phyloP scores from a whole-genome alignment of 768 basidiomycete genomes.

The Trametes cinnabarina region DNA sequence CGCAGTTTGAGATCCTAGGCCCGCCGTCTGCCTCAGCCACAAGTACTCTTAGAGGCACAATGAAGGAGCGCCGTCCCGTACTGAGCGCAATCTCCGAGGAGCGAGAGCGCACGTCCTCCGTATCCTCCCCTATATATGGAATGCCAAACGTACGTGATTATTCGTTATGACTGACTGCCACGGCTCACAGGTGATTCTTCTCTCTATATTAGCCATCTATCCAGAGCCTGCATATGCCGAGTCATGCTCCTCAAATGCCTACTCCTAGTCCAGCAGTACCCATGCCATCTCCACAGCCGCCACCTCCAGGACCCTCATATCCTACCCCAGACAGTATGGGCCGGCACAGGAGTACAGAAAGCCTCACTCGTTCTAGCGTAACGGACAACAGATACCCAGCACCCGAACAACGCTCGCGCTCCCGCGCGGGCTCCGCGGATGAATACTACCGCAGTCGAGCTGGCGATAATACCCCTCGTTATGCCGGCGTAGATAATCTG shows the following conservation, averaged over 20 bases:
- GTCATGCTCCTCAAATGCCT: conserved; percentile 15
- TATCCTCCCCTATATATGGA: conserved; percentile 15
- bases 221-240: conserved; percentile 16
- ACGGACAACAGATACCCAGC: background rate
- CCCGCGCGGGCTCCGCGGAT: background rate
- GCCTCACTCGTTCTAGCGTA: background rate
- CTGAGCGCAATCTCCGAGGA: conserved; percentile 52
- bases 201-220: background rate
- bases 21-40: conserved; percentile 34
- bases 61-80: conserved; percentile 35
- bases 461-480: background rate
- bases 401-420: background rate
- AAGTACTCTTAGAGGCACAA: conserved; percentile 14
- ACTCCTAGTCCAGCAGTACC: background rate
- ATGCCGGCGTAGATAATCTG: background rate
- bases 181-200: background rate
- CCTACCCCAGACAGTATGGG: conserved; percentile 4
- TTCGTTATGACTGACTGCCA: background rate
- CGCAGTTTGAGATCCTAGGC: conserved; percentile 52
- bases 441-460: background rate
- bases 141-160: conserved; percentile 9
- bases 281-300: conserved; percentile 13
- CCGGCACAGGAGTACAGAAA: conserved; percentile 3
- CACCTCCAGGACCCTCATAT: conserved; percentile 8
- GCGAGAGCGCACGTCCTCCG: conserved; percentile 21